Percentiles rank a stretch among this genome's conserved stretches.
These are phyloP conservation scores for Filobasidium floriforme DNA, from an alignment of 768 basidiomycete species.

Conservation along the genomic window DNA sequence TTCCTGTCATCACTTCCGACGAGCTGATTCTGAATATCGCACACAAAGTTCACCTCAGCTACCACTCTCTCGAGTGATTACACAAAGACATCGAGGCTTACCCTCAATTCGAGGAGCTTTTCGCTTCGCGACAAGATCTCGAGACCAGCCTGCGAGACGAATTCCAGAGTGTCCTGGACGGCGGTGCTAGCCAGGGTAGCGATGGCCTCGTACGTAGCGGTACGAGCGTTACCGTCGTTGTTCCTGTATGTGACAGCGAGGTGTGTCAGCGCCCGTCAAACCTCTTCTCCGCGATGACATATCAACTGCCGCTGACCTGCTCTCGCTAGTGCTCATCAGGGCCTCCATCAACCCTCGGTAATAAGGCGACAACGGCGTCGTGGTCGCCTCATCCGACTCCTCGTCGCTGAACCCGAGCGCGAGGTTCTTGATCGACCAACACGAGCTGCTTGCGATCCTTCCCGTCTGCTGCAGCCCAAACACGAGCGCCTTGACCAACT, in stretches of 20 bases:
- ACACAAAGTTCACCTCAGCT: not conserved
- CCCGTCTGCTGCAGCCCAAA: constrained; percentile 69
- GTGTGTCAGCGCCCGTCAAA: not conserved
- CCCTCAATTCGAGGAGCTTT: constrained; percentile 73
- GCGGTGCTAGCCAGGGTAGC: constrained; percentile 76
- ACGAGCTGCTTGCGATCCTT: constrained; percentile 83
- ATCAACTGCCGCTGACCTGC: constrained; percentile 1
- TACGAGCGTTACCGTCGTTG: constrained; percentile 88
- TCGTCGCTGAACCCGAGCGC: constrained; percentile 65
- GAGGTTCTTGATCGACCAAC: constrained; percentile 93
- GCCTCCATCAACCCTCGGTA: constrained; percentile 79
- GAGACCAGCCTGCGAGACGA: constrained; percentile 73
- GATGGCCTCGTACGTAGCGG: constrained; percentile 92
- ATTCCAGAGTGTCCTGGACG: constrained; percentile 65
- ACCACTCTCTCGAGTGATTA: not conserved
- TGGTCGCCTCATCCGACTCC: constrained; percentile 56
- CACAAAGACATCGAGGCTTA: constrained; percentile 41
- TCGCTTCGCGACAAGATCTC: constrained; percentile 86
- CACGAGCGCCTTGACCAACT: constrained; percentile 74
- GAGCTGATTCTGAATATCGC: constrained; percentile 65
- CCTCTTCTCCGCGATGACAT: not conserved
- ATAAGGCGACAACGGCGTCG: constrained; percentile 72
- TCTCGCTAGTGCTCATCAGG: constrained; percentile 51
- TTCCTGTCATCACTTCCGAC: constrained; percentile 91
- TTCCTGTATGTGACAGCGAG: no score